These are phyloP conservation scores for Diplodia corticola DNA, from an alignment of 2,329 filamentous ascomycete species.

Conservation along the genomic window DNA sequence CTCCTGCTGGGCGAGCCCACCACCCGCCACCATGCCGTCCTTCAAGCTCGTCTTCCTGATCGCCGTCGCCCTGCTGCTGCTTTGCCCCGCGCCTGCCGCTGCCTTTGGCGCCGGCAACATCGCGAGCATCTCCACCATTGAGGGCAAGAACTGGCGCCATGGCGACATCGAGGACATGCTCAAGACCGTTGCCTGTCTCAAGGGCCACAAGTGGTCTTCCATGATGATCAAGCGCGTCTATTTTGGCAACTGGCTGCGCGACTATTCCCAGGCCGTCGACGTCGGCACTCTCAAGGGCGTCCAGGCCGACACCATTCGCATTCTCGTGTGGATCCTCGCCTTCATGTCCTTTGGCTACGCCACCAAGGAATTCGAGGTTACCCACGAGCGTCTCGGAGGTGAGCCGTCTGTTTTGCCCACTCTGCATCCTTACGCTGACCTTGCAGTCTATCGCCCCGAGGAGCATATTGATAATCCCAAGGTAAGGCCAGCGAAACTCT, in stretches of 20 bases:
- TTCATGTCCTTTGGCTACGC: conserved; percentile 60
- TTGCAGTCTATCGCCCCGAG: conserved; percentile 45
- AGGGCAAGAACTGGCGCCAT: conserved; percentile 55
- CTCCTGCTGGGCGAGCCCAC: neutral
- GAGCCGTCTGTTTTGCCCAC: conserved; percentile 34
- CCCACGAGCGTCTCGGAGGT: conserved; percentile 51
- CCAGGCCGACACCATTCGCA: conserved; percentile 54
- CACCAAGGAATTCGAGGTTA: conserved; percentile 59
- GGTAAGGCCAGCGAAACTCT: neutral
- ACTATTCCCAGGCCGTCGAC: conserved; percentile 58
- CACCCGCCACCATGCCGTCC: conserved; percentile 33
- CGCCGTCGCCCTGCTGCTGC: conserved; percentile 39
- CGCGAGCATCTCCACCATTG: conserved; percentile 43
- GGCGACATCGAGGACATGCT: conserved; percentile 56
- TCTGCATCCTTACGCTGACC: neutral
- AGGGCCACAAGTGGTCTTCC: conserved; percentile 45
- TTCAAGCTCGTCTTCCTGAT: conserved; percentile 40
- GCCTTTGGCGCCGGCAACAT: conserved; percentile 54
- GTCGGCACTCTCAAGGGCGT: conserved; percentile 56
- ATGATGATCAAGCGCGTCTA: conserved; percentile 50
- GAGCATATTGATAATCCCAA: conserved; percentile 57
- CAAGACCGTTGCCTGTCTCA: conserved; percentile 49
- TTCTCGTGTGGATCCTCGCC: conserved; percentile 56
- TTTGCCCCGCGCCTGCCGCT: conserved; percentile 38
- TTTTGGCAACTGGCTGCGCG: conserved; percentile 51